Base-by-base conservation (phyloP, 306 rosid species). In the Inga laurina region DNA sequence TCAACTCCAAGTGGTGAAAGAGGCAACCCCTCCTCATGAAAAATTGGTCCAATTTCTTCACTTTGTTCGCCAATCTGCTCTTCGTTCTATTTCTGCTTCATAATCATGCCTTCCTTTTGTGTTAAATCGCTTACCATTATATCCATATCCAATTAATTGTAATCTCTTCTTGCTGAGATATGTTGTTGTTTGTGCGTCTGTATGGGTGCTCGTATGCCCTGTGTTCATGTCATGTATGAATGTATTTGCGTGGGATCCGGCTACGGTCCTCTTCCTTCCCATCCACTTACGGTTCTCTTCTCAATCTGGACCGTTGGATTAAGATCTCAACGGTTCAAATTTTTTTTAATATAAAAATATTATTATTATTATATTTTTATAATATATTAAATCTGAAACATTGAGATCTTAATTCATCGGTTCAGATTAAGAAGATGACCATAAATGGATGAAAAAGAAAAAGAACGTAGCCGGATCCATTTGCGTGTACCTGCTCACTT, bases 1-100 rank as follows among this genome's bases (percentile, higher is more conserved):
- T 32, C 82, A 82, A 67, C 48, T 79, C 1, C 85, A 77, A 34
- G 72, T 43, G 13, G 85, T 84, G 77, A 75, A 82, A 72, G 87
- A 76, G 34, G 66, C 49, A 41, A 0, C 52, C 72, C 81, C 83
- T 45, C 75, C 86, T 41, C 79, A 69, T 27, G 83, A 84, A 8
- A 72, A 82, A 67, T 1, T 46, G 37, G 85, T 86, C 76, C 69
- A 15, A 0, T 24, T 86, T 71, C 83, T 84, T 52, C 77, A 74
- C 5, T 34, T 30, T 27, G 1, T 72, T 5, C 77, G 87, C 57
- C 82, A 77, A 0, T 65, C 56, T 44, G 68, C 81, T n/a, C 85
- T 85, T 8, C 78, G 35, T 61, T 24, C 16, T 61, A 22, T 15
- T 22, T 18, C 61, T 2, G 34, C 66, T 22, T 59, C 34, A 24